These are phyloP conservation scores for Aspergillus bridgeri DNA, from an alignment of 495 filamentous ascomycete species.

Conservation along the genomic window DNA sequence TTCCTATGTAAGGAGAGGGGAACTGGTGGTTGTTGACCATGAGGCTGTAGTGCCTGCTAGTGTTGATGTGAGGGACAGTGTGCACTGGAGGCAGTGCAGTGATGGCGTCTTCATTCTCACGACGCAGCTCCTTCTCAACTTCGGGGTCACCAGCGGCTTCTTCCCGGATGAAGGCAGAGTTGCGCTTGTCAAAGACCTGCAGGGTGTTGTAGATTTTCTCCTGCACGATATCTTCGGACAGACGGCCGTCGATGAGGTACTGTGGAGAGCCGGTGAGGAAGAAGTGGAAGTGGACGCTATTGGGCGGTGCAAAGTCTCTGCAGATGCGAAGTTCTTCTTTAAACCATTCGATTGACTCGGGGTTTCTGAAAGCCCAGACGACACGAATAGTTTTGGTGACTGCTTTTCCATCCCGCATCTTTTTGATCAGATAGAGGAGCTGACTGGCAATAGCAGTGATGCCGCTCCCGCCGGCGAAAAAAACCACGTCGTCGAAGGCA, in stretches of 20 bases:
- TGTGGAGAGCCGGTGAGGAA: slow-evolving; percentile 63
- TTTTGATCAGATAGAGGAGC: slow-evolving; percentile 85
- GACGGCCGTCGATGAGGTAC: slow-evolving; percentile 31
- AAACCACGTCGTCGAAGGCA: slow-evolving; percentile 87
- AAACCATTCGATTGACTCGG: slow-evolving; percentile 97
- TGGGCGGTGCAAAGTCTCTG: slow-evolving; percentile 75
- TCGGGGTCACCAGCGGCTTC: slow-evolving; percentile 78
- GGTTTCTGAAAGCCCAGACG: slow-evolving; percentile 84
- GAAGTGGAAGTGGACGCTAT: slow-evolving; percentile 87
- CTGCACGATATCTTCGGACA: slow-evolving; percentile 63
- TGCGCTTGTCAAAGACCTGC: slow-evolving; percentile 75
- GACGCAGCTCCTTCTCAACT: slow-evolving; percentile 70
- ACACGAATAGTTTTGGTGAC: slow-evolving; percentile 87
- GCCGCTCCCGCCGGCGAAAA: slow-evolving; percentile 91
- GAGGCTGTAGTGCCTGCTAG: slow-evolving; percentile 11
- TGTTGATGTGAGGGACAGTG: slow-evolving; percentile 31
- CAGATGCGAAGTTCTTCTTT: slow-evolving; percentile 90
- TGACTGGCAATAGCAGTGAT: slow-evolving; percentile 93
- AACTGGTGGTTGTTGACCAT: neutral
- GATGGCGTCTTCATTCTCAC: slow-evolving; percentile 83
- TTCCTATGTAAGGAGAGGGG: slow-evolving; percentile 5
- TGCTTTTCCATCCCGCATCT: slow-evolving; percentile 89
- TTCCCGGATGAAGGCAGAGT: slow-evolving; percentile 72
- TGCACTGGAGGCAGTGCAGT: slow-evolving; percentile 67
- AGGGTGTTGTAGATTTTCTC: slow-evolving; percentile 82